A percentile compares a stretch with the other conserved stretches of the same genome.
These are phyloP conservation scores for Clonostachys chloroleuca DNA, from an alignment of 2,329 filamentous ascomycete genomes.

Conservation along the genomic window DNA sequence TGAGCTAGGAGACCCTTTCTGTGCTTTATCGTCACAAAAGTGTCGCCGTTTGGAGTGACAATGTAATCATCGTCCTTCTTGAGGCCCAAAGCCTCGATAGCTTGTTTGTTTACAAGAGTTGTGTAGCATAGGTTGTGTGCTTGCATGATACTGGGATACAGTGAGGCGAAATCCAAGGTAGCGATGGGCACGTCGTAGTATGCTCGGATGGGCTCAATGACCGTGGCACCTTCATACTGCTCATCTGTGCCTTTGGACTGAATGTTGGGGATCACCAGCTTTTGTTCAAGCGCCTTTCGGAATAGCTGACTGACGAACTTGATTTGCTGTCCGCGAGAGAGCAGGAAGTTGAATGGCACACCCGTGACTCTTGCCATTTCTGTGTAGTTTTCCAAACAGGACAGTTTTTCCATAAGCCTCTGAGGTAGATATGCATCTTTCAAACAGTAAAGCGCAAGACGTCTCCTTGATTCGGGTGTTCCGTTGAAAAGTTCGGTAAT, in stretches of 20 bases:
- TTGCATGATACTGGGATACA: constrained; percentile 98
- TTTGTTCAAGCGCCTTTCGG: constrained; percentile 88
- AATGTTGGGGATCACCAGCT: constrained; percentile 89
- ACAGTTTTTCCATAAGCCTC: constrained; percentile 92
- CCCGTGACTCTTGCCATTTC: constrained; percentile 99
- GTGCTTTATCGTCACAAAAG: constrained; percentile 83
- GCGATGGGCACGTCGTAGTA: constrained; percentile 96
- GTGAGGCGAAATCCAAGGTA: constrained; percentile 95
- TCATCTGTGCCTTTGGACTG: constrained; percentile 69
- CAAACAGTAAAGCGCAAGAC: constrained; percentile 90
- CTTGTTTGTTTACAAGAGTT: constrained; percentile 70
- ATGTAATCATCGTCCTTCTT: constrained; percentile 95
- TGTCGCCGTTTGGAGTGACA: constrained; percentile 88
- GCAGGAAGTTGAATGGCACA: constrained; percentile 91
- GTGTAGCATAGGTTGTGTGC: constrained; percentile 98
- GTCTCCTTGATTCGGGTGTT: constrained; percentile 84
- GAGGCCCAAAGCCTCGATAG: constrained; percentile 70
- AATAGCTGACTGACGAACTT: constrained; percentile 98
- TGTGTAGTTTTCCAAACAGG: constrained; percentile 97
- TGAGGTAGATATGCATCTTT: constrained; percentile 97
- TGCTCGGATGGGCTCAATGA: constrained; percentile 89
- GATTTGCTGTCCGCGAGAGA: constrained; percentile 91
- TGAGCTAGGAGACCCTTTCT: constrained; percentile 90
- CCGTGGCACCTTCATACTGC: constrained; percentile 95
- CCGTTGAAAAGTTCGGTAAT: constrained; percentile 98